Conservation (phyloP, 495 filamentous ascomycete species). For the Umbilicaria muhlenbergii region DNA sequence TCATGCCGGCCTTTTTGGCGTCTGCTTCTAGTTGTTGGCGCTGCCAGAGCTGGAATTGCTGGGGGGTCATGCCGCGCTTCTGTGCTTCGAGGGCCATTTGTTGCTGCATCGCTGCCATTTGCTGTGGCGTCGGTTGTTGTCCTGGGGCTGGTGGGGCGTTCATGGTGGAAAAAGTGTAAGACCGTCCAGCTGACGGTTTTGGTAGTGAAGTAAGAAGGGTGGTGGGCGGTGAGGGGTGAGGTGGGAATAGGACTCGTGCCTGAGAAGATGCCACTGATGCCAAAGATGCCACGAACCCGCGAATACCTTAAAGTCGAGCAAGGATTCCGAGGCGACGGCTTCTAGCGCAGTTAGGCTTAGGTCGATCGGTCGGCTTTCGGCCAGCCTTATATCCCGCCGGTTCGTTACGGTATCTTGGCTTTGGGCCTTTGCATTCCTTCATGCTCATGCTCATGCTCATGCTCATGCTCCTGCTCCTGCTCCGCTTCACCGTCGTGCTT, state of each 20-base stretch:
- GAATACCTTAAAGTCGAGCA: no score
- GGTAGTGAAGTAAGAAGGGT: neutral
- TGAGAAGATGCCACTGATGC: neutral
- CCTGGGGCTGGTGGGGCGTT: slow-evolving; percentile 27
- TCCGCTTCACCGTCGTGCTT: no score
- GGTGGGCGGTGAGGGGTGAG: slow-evolving; percentile 1
- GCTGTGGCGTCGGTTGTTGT: slow-evolving; percentile 67
- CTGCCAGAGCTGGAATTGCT: slow-evolving; percentile 50
- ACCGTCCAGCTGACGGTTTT: neutral
- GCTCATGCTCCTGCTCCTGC: no score
- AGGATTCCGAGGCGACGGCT: no score
- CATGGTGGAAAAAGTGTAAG: slow-evolving; percentile 19
- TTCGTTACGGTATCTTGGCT: no score
- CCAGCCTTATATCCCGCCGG: no score
- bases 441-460: no score
- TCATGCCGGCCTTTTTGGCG: slow-evolving; percentile 44
- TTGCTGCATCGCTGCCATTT: slow-evolving; percentile 69
- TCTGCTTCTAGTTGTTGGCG: slow-evolving; percentile 42
- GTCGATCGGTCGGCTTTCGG: no score
- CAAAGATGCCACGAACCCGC: neutral
- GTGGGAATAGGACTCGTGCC: neutral
- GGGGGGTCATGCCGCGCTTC: slow-evolving; percentile 59
- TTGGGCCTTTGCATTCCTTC: no score
- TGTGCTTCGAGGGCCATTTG: slow-evolving; percentile 65
- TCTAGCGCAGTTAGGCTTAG: no score